Evolutionary conservation across 2,329 filamentous ascomycete genomes (phyloP).

Genomic region (Talaromyces amestolkiae): DNA sequence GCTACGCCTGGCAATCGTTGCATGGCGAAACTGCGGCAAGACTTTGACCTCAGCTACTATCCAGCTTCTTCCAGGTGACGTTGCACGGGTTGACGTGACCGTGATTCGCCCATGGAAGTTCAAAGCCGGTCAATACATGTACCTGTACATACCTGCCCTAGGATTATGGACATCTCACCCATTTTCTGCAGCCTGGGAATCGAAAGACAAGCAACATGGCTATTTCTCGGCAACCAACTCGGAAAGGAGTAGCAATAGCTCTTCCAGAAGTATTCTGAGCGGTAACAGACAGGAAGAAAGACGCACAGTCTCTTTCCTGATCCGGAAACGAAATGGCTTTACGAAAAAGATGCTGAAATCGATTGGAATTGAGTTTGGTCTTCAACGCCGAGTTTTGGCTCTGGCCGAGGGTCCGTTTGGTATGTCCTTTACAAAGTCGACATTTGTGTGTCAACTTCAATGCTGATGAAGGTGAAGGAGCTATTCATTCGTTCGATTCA

Average conservation of each 20-base stretch:
- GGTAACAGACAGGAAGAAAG: conserved; percentile 42
- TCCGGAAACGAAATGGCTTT: conserved; percentile 77
- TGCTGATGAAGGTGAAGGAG: conserved; percentile 35
- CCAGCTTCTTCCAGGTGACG: conserved; percentile 64
- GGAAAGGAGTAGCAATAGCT: conserved; percentile 6
- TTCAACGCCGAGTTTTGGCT: conserved; percentile 60
- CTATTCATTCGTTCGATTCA: conserved; percentile 74
- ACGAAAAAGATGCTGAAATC: conserved; percentile 71
- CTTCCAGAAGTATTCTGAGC: conserved; percentile 34
- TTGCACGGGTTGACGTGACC: conserved; percentile 63
- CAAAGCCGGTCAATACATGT: conserved; percentile 66
- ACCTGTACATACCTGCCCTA: conserved; percentile 63
- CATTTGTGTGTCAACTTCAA: neutral
- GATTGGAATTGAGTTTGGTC: conserved; percentile 52
- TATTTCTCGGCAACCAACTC: neutral
- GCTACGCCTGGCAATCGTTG: conserved; percentile 10
- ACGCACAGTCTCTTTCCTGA: conserved; percentile 69
- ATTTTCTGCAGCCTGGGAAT: conserved; percentile 66
- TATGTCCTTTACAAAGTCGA: neutral
- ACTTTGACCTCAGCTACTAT: conserved; percentile 62
- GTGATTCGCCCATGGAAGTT: conserved; percentile 62
- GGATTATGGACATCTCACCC: conserved; percentile 68
- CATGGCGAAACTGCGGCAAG: conserved; percentile 19
- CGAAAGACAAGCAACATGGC: neutral
- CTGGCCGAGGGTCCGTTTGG: conserved; percentile 83